phyloP scores from a whole-genome alignment of 768 basidiomycete species.

The Calocybe indica region DNA sequence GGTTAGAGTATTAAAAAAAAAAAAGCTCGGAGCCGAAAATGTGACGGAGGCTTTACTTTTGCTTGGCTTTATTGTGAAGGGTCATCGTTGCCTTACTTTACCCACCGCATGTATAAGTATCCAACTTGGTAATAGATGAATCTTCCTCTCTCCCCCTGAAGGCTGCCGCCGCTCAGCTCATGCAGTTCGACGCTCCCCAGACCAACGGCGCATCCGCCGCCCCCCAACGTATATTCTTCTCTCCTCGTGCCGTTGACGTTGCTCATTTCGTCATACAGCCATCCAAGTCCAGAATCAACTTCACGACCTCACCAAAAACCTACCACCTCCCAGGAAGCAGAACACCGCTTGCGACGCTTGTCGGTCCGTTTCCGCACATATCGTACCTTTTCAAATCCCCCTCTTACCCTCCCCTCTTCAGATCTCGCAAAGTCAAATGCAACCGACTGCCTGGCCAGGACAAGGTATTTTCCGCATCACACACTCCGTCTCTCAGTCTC shows the following conservation, averaged over 20 bases:
- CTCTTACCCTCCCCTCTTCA: constrained; percentile 21
- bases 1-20: constrained; percentile 6
- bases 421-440: constrained; percentile 87
- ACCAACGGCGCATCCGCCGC: constrained; percentile 15
- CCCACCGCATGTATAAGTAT: constrained; percentile 31
- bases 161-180: constrained; percentile 14
- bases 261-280: constrained; percentile 10
- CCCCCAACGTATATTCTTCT: constrained; percentile 29
- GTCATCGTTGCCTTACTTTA: constrained; percentile 13
- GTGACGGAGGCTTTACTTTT: constrained; percentile 14
- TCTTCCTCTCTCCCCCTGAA: constrained; percentile 15
- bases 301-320: constrained; percentile 72
- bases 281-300: constrained; percentile 72
- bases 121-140: constrained; percentile 17
- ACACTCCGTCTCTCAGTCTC: background rate
- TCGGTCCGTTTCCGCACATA: constrained; percentile 40
- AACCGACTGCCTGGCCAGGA: constrained; percentile 77
- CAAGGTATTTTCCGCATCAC: constrained; percentile 44
- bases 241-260: constrained; percentile 5
- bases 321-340: constrained; percentile 85
- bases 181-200: constrained; percentile 29
- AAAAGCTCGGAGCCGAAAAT: constrained; percentile 20
- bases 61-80: constrained; percentile 18
- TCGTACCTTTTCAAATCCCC: constrained; percentile 3
- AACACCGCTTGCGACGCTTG: constrained; percentile 94